Conservation (phyloP, 2,329 filamentous ascomycete species). For the Paecilomyces sp. region DNA sequence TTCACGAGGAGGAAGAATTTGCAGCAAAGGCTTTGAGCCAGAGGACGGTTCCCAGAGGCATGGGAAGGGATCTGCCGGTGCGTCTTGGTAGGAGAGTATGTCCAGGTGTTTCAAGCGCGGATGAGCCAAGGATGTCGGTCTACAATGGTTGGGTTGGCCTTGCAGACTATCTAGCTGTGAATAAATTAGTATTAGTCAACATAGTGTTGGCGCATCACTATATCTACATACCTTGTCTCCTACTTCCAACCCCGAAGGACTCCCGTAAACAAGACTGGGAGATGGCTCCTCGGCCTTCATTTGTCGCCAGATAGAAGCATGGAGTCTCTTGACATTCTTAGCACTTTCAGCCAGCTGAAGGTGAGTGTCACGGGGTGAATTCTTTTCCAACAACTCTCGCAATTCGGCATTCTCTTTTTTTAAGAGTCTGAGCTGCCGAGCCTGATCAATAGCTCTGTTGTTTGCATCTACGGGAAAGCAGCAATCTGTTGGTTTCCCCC, state of each 20-base stretch:
- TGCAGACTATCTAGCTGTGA: background rate
- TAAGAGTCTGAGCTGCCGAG: conserved; percentile 1
- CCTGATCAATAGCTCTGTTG: conserved; percentile 2
- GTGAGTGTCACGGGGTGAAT: background rate
- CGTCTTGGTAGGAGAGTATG: conserved; percentile 2
- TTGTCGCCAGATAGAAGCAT: background rate
- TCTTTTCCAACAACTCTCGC: background rate
- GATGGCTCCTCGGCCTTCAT: background rate
- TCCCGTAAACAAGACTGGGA: background rate
- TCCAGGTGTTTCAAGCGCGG: background rate
- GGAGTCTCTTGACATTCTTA: background rate
- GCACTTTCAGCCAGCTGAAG: background rate
- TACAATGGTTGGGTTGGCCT: background rate
- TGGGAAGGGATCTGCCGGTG: conserved; percentile 2
- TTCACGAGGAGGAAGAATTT: conserved; percentile 1
- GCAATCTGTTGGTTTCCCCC: background rate
- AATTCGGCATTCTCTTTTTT: background rate
- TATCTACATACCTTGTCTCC: background rate
- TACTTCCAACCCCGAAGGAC: background rate
- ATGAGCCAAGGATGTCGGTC: background rate
- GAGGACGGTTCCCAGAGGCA: background rate
- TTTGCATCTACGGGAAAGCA: conserved; percentile 1
- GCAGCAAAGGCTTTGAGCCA: background rate
- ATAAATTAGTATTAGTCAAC: background rate
- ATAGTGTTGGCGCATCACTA: background rate